Base-by-base conservation (phyloP, 1,139 yeast species). In the Lodderomyces parapsilosis region DNA sequence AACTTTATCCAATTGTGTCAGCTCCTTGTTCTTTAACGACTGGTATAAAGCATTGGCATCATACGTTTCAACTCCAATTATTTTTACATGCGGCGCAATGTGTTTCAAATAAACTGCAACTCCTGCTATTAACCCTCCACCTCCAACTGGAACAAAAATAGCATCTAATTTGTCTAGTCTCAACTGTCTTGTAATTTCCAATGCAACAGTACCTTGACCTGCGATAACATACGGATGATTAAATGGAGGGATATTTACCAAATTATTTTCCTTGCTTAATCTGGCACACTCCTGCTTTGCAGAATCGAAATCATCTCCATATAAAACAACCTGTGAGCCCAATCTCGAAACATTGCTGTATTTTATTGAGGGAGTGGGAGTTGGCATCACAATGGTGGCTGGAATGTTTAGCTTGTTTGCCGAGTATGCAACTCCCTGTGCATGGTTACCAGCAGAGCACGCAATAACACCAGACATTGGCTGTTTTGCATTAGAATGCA, bases 371-470 rank as follows among this genome's bases (percentile, higher is more conserved):
- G 99, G 99, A 0, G 99, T 93, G 1, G 95, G 93, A 1, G 89
- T 84, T 2, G 99, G 99, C 99, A 93, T 93, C 40, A 93, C 98
- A 45, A 93, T 93, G 5, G 97, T 93, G 2, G 98, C 91, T 5
- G 96, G 94, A 43, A 93, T 90, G 28, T 85, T 85, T 57, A 93
- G 70, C 50, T 83, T 81, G 50, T 80, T 81, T 3, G 98, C 96
- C 13, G 96, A 86, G 60, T 69, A 93, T 0, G 99, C 99, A 7
- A 94, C 98, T 49, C 99, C 99, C 63, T 94, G 99, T 2, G 99
- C 99, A 57, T 93, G 99, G 63, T 93, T 93, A 32, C 99, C 99
- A 1, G 99, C 99, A 17, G 97, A 89, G 57, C 98, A 93, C 0
- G 99, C 97, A 61, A 94, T 86, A 43, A 93, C 97, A 51, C 99